A percentile compares a stretch with the other conserved stretches of the same genome.
Evolutionary conservation across 306 rosid species (phyloP).

Genomic region (Castanea mollissima): DNA sequence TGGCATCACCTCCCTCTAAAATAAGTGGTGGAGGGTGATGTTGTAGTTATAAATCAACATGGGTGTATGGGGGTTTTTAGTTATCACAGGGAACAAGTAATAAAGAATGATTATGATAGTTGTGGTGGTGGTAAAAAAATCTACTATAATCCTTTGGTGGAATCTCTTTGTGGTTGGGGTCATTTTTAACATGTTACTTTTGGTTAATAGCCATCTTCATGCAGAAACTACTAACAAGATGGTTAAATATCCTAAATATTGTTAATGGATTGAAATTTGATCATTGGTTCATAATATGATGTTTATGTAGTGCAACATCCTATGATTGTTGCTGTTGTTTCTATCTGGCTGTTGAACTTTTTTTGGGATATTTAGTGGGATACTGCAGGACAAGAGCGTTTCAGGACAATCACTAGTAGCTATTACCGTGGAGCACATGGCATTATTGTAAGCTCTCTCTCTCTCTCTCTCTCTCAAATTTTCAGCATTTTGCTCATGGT

Average conservation of each 20-base stretch:
- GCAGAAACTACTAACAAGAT: background rate
- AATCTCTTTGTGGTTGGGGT: background rate
- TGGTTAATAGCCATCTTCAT: background rate
- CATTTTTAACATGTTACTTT: background rate
- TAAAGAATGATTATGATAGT: too few relatives aligned
- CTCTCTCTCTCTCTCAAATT: too few relatives aligned
- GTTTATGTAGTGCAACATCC: background rate
- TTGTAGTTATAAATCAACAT: too few relatives aligned
- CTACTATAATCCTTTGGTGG: background rate
- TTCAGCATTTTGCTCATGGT: too few relatives aligned
- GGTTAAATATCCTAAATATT: background rate
- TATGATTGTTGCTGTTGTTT: background rate
- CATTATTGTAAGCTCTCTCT: too few relatives aligned
- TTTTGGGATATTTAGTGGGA: slow-evolving; percentile 41
- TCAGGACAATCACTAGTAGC: too few relatives aligned
- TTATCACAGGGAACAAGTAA: too few relatives aligned
- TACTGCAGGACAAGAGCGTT: slow-evolving; percentile 34
- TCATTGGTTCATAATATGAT: background rate
- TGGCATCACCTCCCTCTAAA: too few relatives aligned
- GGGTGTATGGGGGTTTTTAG: too few relatives aligned
- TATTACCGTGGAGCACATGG: too few relatives aligned
- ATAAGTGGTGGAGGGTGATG: too few relatives aligned
- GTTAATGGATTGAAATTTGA: background rate
- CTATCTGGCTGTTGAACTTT: background rate
- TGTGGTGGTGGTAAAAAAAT: too few relatives aligned